Percentiles rank a stretch among this genome's conserved stretches.
Conservation (phyloP, 192 early-diverging fungal genomes). For the Coemansia sp. region DNA sequence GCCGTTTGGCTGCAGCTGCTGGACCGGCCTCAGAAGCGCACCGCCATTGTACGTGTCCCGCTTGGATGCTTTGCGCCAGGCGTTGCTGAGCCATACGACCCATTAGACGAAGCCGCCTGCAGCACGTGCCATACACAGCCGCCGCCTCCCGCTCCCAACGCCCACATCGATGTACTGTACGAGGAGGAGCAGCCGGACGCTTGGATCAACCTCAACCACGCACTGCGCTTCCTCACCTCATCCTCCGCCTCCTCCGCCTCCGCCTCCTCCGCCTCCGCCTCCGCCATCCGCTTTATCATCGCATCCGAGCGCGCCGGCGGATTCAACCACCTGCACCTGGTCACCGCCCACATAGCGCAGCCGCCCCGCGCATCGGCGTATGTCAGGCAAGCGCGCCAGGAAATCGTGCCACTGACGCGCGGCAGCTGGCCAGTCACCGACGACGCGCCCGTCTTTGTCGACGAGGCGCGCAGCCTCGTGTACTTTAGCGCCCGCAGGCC, state of each 20-base stretch:
- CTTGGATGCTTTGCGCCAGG: conserved; percentile 9
- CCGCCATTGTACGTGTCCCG: conserved; percentile 12
- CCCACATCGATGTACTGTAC: conserved; percentile 14
- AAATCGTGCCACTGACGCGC: conserved; percentile 9
- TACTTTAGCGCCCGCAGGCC: conserved; percentile 24
- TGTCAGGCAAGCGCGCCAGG: neutral
- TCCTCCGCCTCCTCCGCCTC: no score
- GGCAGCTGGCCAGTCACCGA: conserved; percentile 20
- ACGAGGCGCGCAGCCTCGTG: conserved; percentile 12
- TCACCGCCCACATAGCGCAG: conserved; percentile 1
- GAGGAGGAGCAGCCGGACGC: conserved; percentile 13
- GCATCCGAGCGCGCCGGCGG: conserved; percentile 16
- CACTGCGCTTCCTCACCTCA: conserved; percentile 5
- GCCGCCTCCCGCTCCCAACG: neutral
- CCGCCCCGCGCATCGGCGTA: neutral
- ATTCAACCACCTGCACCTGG: conserved; percentile 21
- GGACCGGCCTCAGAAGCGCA: conserved; percentile 16
- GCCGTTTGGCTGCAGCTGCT: conserved; percentile 25
- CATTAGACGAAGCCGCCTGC: neutral
- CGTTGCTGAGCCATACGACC: neutral
- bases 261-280: no score
- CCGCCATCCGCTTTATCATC: conserved; percentile 5
- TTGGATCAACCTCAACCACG: conserved; percentile 19
- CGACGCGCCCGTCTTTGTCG: conserved; percentile 22
- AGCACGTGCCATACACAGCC: neutral